Conservation (phyloP, 2,329 filamentous ascomycete genomes). For the Fusarium clavum region DNA sequence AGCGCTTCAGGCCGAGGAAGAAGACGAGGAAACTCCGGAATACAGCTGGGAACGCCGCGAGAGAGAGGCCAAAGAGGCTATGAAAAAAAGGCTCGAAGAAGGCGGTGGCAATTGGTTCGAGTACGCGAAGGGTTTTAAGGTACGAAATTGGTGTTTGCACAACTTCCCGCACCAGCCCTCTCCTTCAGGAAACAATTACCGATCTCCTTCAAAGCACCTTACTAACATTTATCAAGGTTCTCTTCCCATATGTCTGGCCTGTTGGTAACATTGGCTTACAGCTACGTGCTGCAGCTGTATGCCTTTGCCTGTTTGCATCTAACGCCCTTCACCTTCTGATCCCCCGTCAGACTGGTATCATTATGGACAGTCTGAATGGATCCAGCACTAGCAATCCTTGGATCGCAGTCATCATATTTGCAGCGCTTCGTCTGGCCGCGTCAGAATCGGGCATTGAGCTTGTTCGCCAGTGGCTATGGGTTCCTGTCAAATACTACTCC, state of each 20-base stretch:
- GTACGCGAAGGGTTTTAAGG: conserved; percentile 79
- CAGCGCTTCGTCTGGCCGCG: conserved; percentile 61
- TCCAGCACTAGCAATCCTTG: conserved; percentile 62
- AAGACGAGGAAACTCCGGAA: conserved; percentile 59
- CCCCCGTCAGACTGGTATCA: conserved; percentile 83
- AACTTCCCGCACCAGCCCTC: background rate
- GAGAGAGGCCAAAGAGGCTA: conserved; percentile 66
- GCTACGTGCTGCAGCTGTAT: conserved; percentile 73
- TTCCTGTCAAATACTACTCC: conserved; percentile 69
- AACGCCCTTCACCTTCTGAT: conserved; percentile 81
- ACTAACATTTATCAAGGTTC: conserved; percentile 61
- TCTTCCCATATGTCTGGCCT: conserved; percentile 85
- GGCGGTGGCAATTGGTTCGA: conserved; percentile 82
- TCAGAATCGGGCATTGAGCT: conserved; percentile 67
- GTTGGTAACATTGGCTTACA: conserved; percentile 74
- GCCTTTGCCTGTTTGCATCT: conserved; percentile 73
- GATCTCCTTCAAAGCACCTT: background rate
- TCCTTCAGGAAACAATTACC: background rate
- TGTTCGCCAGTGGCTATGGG: conserved; percentile 66
- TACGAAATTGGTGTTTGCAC: conserved; percentile 43
- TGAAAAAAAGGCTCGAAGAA: conserved; percentile 76
- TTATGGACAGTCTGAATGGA: conserved; percentile 75
- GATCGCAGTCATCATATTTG: conserved; percentile 65
- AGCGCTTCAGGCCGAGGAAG: conserved; percentile 53
- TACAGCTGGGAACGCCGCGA: conserved; percentile 66